Base-by-base conservation (phyloP, 2,329 filamentous ascomycete genomes). In the Niveomyces coronatus region DNA sequence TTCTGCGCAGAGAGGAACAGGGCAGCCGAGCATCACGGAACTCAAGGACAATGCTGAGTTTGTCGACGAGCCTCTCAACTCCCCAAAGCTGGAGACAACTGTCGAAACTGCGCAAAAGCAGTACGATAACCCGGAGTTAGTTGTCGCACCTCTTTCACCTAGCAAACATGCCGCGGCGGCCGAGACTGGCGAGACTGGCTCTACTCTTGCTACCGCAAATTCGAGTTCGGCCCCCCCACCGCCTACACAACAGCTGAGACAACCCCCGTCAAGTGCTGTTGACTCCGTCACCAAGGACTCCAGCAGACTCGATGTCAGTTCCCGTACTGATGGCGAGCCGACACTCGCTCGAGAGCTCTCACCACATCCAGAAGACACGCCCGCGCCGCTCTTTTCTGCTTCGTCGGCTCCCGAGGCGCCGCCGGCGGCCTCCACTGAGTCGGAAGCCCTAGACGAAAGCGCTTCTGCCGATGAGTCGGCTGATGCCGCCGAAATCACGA, bases 21-120 rank as follows among this genome's bases (percentile, higher is more conserved):
- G 36, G 22, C 35, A 31, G 13, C 4, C 40, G 18, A 35, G 31
- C 17, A 29, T 37, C 22, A 6, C 35, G 9, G 22, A 19, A 6
- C 22, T 35, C 4, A 75, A 72, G 50, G 75, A 80, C 45, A 79
- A 82, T 39, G 79, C 82, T 36, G 79, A 85, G 42, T 83, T 88
- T 52, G 80, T 87, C 15, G 82, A 88, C 44, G 82, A 88, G 55
- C 81, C 83, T 3, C 65, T 86, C 14, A 82, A 75, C 47, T 84
- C 82, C 4, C 75, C 76, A 3, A 65, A 69, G 5, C 67, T 89
- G 8, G 68, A 75, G 14, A 67, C 82, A 14, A 71, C 74, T 33
- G 70, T 75, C 44, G 73, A 70, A 31, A 56, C 70, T 4, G 71
- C 71, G 10, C 60, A 68, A 40, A 59, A 61, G 26, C 60, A 63